A percentile compares a stretch with the other conserved stretches of the same genome.
Conservation (phyloP, 2,329 filamentous ascomycete species). For the Colletotrichum incanum region DNA sequence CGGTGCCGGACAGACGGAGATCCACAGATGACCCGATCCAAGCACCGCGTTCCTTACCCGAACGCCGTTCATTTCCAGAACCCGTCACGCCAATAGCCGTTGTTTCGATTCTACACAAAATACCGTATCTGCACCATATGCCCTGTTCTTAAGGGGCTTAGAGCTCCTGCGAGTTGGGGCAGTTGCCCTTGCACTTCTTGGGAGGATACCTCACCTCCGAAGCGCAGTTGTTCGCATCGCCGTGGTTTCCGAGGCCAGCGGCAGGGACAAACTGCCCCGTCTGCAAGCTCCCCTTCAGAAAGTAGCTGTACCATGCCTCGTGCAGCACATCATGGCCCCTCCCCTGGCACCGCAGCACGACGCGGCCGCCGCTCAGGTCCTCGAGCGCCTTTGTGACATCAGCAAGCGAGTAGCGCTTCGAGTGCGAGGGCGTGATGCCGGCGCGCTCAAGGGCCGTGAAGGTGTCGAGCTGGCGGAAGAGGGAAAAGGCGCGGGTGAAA, state of each 20-base stretch:
- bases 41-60: background rate
- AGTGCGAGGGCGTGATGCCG: conserved; percentile 55
- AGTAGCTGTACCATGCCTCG: conserved; percentile 69
- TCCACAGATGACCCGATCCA: background rate
- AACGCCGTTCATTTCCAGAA: conserved; percentile 11
- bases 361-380: conserved; percentile 60
- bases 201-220: conserved; percentile 58
- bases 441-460: conserved; percentile 56
- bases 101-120: background rate
- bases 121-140: background rate
- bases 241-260: conserved; percentile 54
- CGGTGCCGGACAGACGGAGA: conserved; percentile 6
- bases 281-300: conserved; percentile 67
- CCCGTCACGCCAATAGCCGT: background rate
- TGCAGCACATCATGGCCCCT: conserved; percentile 58
- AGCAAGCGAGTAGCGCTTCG: conserved; percentile 59
- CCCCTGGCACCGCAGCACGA: conserved; percentile 61
- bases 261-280: conserved; percentile 64
- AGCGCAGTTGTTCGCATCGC: conserved; percentile 58
- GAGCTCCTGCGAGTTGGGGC: conserved; percentile 37
- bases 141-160: conserved; percentile 5
- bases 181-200: conserved; percentile 50
- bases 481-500: conserved; percentile 58
- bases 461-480: conserved; percentile 61
- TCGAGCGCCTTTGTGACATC: conserved; percentile 61